Evolutionary conservation across 148 eudicot genomes (phyloP), one percentile per base, ranked within the genome.

Genomic region (Simmondsia chinensis): DNA sequence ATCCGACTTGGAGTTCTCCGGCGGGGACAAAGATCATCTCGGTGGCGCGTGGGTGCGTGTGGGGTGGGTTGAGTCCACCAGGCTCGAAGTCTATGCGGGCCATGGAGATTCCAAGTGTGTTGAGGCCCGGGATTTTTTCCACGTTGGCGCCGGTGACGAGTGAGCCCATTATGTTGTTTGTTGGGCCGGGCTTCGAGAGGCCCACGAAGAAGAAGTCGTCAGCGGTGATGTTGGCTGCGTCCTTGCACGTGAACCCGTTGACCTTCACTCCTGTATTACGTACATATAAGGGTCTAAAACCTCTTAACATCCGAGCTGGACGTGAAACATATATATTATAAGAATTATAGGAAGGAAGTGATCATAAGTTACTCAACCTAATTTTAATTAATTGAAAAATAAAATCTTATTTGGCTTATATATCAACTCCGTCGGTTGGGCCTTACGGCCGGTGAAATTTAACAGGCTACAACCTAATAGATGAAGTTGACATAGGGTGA

Each of bases 1-100:
- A 63, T 0, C 61, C 68, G 6, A 63, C 68, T 11, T 48, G 32
- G 4, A 63, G 32, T 9, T 55, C 56, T 0, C 68, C 68, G 19
- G 20, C 11, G 7, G 55, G 36, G 1, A 56, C 52, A n/a, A 46
- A 56, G 11, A 56, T n/a, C 46, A 56, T 56, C 61, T 54, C 59
- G 20, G 59, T 54, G 49, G 49, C 59, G 10, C 59, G 59, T 9
- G 59, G 59, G 18, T 54, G 59, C 5, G 24, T 33, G 41, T 54
- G 59, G 20, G 59, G 59, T 11, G 59, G 59, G 49, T 54, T 54
- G 1, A 42, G 17, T 17, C 59, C 59, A 0, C 46, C 46, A 3
- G 59, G 59, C 8, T 48, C 59, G 33, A 37, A 54, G 32, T 54
- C 59, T 14, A 43, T 35, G 0, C 59, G 41, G 22, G 59, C 29